Conservation (phyloP, 2,329 filamentous ascomycete species). For the Scedosporium dehoogii region DNA sequence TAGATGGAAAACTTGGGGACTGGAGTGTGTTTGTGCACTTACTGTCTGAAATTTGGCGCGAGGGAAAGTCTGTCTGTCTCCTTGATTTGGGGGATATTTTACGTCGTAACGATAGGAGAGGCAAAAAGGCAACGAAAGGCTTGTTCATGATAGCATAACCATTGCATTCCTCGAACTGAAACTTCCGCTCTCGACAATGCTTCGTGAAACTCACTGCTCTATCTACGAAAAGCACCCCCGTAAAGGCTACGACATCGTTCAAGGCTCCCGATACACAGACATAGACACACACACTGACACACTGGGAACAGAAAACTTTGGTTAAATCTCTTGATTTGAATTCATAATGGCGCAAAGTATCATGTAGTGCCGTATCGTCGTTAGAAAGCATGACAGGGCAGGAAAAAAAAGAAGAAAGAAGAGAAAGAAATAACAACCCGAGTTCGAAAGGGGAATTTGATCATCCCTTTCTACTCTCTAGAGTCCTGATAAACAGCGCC, state of each 20-base stretch:
- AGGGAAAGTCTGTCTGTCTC: background rate
- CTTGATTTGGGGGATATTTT: background rate
- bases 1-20: no score
- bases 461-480: background rate
- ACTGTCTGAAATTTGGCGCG: no score
- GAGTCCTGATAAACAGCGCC: background rate
- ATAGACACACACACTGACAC: background rate
- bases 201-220: no score
- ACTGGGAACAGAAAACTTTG: background rate
- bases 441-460: background rate
- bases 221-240: no score
- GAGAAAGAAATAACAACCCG: background rate
- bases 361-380: background rate
- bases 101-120: background rate
- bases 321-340: background rate
- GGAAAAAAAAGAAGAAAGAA: background rate
- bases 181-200: background rate
- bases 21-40: no score
- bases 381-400: background rate
- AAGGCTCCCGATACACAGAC: background rate
- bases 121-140: background rate
- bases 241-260: background rate
- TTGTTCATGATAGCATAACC: background rate
- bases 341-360: background rate
- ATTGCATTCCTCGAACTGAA: background rate